Percentiles rank a stretch among this genome's conserved stretches.
Evolutionary conservation across 192 early-diverging fungal species (phyloP).

Genomic region (Coemansia sp.): DNA sequence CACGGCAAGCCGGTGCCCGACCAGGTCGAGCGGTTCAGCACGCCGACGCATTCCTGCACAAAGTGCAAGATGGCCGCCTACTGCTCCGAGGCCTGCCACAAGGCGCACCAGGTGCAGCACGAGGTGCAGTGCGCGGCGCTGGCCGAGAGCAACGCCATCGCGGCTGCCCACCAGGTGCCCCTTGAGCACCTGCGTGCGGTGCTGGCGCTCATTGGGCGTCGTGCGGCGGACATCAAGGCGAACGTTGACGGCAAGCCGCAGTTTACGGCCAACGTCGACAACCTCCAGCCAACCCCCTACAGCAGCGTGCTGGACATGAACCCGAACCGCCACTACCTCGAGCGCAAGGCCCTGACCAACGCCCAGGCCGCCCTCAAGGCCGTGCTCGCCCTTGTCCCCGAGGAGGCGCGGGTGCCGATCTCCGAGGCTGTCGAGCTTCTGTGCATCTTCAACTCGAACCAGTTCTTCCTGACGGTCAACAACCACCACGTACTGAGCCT

Average conservation of each 20-base stretch:
- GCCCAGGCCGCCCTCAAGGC: conserved; percentile 42
- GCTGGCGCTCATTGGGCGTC: conserved; percentile 40
- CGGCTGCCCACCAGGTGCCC: conserved; percentile 20
- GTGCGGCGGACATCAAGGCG: conserved; percentile 11
- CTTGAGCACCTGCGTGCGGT: conserved; percentile 41
- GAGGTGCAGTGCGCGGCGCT: conserved; percentile 43
- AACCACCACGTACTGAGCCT: conserved; percentile 60
- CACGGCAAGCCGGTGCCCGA: conserved; percentile 28
- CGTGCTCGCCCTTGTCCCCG: conserved; percentile 40
- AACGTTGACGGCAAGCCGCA: neutral
- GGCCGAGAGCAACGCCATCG: conserved; percentile 32
- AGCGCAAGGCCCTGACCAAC: conserved; percentile 33
- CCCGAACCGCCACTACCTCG: conserved; percentile 49
- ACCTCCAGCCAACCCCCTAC: conserved; percentile 22
- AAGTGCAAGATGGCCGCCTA: conserved; percentile 55
- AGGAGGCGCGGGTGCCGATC: conserved; percentile 22
- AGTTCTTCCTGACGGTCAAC: conserved; percentile 56
- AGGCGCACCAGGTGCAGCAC: conserved; percentile 36
- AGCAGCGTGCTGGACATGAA: conserved; percentile 36
- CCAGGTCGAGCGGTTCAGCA: conserved; percentile 23
- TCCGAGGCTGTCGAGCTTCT: conserved; percentile 52
- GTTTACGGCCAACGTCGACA: conserved; percentile 9
- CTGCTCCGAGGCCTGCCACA: conserved; percentile 56
- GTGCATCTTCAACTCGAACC: conserved; percentile 65
- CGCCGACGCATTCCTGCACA: conserved; percentile 25